phyloP scores from a whole-genome alignment of 1,284 basidiomycete species.

The Apiotrichum siamense region DNA sequence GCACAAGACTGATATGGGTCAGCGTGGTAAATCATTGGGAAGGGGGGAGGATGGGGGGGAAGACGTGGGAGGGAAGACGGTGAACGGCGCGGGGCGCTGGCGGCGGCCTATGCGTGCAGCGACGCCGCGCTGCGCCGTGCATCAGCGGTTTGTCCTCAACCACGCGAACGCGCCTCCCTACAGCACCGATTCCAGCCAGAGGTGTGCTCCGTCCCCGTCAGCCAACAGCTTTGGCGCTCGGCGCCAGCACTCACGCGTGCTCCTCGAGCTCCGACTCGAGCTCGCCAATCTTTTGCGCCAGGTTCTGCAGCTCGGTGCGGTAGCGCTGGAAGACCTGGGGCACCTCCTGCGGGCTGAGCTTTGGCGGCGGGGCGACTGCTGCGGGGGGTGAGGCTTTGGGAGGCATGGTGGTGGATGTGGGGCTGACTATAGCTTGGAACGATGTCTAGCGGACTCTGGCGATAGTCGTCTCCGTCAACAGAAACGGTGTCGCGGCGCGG shows the following conservation, averaged over 20 bases:
- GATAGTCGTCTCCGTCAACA: background rate
- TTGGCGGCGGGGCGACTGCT: too few species aligned
- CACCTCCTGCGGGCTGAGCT: conserved; percentile 34
- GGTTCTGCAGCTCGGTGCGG: conserved; percentile 73
- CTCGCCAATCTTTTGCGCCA: conserved; percentile 88
- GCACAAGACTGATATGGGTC: conserved; percentile 62
- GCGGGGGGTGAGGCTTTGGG: conserved; percentile 30
- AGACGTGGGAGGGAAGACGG: too few species aligned
- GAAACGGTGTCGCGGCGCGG: background rate
- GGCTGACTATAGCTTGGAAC: background rate
- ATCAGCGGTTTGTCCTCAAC: too few species aligned
- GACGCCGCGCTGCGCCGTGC: too few species aligned
- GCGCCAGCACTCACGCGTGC: conserved; percentile 53
- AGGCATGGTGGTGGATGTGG: conserved; percentile 23
- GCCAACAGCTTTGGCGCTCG: background rate
- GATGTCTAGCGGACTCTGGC: background rate
- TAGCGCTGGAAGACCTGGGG: conserved; percentile 51
- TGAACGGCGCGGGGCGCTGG: too few species aligned
- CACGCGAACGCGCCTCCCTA: too few species aligned
- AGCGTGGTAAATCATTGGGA: background rate
- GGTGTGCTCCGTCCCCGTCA: too few species aligned
- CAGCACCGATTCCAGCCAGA: too few species aligned
- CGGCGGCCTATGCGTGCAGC: too few species aligned
- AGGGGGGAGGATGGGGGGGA: background rate
- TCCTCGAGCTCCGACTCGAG: conserved; percentile 89